phyloP scores from a whole-genome alignment of 2,329 filamentous ascomycete genomes.

The Penicillium sp. region DNA sequence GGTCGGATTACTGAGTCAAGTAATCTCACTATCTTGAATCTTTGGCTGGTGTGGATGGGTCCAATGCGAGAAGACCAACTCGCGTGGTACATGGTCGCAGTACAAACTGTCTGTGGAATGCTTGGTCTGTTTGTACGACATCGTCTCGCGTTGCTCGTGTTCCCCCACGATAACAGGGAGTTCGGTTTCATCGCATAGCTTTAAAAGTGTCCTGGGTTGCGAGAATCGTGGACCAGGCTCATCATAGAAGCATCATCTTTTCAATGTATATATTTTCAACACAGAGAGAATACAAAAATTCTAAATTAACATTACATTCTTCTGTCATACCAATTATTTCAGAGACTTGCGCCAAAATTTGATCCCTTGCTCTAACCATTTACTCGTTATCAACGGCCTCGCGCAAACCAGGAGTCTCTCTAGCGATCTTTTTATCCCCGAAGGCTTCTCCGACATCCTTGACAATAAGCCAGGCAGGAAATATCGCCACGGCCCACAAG shows the following conservation, averaged over 20 bases:
- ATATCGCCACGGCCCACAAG: slow-evolving; percentile 63
- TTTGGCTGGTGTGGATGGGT: slow-evolving; percentile 95
- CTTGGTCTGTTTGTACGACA: slow-evolving; percentile 82
- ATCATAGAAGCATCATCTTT: neutral
- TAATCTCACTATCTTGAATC: slow-evolving; percentile 90
- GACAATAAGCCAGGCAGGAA: slow-evolving; percentile 67
- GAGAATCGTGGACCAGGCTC: neutral
- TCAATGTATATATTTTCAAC: slow-evolving; percentile 14
- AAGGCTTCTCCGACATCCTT: slow-evolving; percentile 51
- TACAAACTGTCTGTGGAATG: slow-evolving; percentile 76
- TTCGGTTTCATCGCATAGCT: slow-evolving; percentile 24
- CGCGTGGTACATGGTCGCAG: slow-evolving; percentile 71
- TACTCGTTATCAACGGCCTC: slow-evolving; percentile 5
- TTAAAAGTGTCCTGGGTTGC: neutral
- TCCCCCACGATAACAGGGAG: slow-evolving; percentile 75
- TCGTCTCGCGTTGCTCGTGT: slow-evolving; percentile 79
- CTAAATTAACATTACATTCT: neutral
- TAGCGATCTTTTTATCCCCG: slow-evolving; percentile 31
- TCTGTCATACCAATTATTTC: neutral
- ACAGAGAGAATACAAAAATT: neutral
- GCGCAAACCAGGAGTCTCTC: slow-evolving; percentile 19
- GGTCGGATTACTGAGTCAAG: slow-evolving; percentile 74
- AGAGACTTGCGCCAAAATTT: neutral
- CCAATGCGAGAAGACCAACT: slow-evolving; percentile 84
- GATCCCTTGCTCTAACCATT: neutral